These are phyloP conservation scores for Leersia perrieri DNA, from an alignment of 176 grass and related monocot species.

Conservation along the genomic window DNA sequence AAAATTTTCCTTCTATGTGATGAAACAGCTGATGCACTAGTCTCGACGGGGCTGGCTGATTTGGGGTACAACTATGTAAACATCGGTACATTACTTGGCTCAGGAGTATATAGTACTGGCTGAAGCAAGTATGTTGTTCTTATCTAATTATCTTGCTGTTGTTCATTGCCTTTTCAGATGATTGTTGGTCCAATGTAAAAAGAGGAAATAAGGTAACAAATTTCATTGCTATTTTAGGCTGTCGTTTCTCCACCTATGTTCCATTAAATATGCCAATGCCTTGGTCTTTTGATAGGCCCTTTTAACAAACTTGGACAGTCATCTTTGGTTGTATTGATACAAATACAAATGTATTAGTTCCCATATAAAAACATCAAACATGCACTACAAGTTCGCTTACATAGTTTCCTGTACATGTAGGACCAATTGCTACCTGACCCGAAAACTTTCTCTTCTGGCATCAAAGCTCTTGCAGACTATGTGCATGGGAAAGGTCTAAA, in stretches of 20 bases:
- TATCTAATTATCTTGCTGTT: neutral
- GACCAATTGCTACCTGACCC: constrained; percentile 79
- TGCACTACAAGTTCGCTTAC: neutral
- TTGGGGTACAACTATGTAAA: constrained; percentile 83
- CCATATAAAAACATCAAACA: neutral
- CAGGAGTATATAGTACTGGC: neutral
- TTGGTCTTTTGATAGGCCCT: neutral
- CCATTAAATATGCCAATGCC: neutral
- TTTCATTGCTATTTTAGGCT: neutral
- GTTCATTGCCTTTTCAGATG: constrained; percentile 56
- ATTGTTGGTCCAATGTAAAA: constrained; percentile 74
- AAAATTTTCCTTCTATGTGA: neutral
- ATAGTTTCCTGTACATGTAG: constrained; percentile 36
- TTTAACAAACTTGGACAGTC: neutral
- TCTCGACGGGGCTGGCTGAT: constrained; percentile 72
- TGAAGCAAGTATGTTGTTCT: neutral
- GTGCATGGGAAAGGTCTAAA: constrained; percentile 81
- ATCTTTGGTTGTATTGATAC: neutral
- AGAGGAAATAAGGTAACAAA: constrained; percentile 56
- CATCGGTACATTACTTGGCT: constrained; percentile 56
- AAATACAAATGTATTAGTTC: neutral
- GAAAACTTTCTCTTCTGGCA: constrained; percentile 85
- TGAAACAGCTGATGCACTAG: constrained; percentile 78
- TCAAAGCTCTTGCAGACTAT: constrained; percentile 90
- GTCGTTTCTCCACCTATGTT: neutral